Evolutionary conservation across 345 rosid genomes (phyloP), one percentile per base, ranked within the genome.

Genomic region (Salix dunnii): DNA sequence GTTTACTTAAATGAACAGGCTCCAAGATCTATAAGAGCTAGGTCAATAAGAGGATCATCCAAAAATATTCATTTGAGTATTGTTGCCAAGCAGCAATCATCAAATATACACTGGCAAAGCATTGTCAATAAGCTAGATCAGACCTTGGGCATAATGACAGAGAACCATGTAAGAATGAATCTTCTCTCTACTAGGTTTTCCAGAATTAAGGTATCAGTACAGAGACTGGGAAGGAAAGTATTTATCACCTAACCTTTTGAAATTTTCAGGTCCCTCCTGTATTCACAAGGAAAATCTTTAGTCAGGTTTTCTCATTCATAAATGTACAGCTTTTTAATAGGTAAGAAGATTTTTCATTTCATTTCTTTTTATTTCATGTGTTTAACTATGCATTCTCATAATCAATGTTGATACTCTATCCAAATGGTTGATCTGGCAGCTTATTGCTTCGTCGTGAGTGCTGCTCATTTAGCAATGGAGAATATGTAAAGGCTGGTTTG

Each of bases 291-390:
- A 89, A 86, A 76, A 79, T 86, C 62, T 84, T 85, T 72, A 79
- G 80, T 82, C 91, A 88, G 84, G 78, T 85, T 48, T 90, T 90
- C 87, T 87, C 91, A 31, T 90, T 85, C 83, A 86, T 89, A 75
- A 89, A 90, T 77, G 91, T 89, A 35, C 92, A 90, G 76, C 86
- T 90, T 71, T 89, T 90, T 77, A 90, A 90, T 80, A 89, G 94
- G 94, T 88, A 78, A 55, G 76, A 13, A 73, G 49, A 65, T 6
- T 49, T 38, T 18, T 3, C 62, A 31, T 18, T 3, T 64, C 16
- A 6, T 18, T 40, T 67, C 8, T 18, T 48, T 25, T 5, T 23
- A 40, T 35, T 31, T 53, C 36, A n/a, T 48, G 58, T 48, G 75
- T 42, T 60, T 65, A 27, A 38, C 48, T 35, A 40, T 12, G 64